Evolutionary conservation across 306 rosid species (phyloP).

Genomic region (Cucumis hystrix): DNA sequence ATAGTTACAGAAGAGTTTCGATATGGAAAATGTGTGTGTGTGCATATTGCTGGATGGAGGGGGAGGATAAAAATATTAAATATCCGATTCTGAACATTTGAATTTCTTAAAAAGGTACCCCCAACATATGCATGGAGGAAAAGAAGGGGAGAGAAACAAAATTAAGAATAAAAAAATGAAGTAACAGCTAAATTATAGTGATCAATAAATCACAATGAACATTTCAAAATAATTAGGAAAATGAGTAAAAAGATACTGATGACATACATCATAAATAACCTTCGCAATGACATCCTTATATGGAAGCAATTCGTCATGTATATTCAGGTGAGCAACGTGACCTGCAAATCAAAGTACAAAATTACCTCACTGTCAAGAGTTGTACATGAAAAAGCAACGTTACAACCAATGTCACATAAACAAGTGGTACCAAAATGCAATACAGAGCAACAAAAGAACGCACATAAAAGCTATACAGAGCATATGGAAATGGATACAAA

Average conservation of each 20-base stretch:
- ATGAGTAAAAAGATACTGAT: conserved; percentile 2
- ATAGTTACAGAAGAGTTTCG: background rate
- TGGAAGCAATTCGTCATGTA: conserved; percentile 75
- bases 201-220: background rate
- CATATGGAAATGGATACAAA: background rate
- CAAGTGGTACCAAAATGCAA: background rate
- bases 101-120: background rate
- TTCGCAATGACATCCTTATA: conserved; percentile 83
- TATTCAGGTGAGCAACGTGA: conserved; percentile 87
- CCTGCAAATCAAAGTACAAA: conserved; percentile 31
- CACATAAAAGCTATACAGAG: background rate
- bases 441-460: background rate
- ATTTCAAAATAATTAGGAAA: background rate
- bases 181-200: background rate
- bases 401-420: background rate
- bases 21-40: background rate
- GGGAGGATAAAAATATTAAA: background rate
- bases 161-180: background rate
- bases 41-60: no score
- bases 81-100: background rate
- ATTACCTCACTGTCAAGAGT: background rate
- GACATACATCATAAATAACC: conserved; percentile 79
- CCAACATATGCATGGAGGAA: background rate
- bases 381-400: background rate
- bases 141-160: background rate